Conservation (phyloP, 108 stramenopile species). For the Pseudonitzschia delicatissima region DNA sequence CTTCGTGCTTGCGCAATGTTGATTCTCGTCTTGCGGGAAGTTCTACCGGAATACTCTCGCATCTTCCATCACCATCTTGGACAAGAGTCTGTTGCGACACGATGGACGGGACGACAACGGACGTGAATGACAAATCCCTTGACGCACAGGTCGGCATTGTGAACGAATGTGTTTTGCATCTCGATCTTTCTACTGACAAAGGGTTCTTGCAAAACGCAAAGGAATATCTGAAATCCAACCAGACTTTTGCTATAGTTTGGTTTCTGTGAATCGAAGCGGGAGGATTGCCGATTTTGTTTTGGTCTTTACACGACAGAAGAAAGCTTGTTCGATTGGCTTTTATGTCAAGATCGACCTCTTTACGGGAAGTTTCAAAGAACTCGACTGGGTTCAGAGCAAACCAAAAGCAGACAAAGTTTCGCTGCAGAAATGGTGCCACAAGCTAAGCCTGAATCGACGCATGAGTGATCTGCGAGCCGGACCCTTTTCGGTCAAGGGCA, state of each 20-base stretch:
- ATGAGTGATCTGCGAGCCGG: constrained; percentile 52
- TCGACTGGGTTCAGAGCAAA: constrained; percentile 56
- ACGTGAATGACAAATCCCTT: not conserved
- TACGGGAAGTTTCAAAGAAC: constrained; percentile 50
- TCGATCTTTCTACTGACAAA: constrained; percentile 54
- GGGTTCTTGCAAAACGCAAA: constrained; percentile 41
- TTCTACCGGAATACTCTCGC: constrained; percentile 6
- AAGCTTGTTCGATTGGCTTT: constrained; percentile 53
- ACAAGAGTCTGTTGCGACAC: not conserved
- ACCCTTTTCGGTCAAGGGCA: constrained; percentile 40
- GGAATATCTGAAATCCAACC: constrained; percentile 33
- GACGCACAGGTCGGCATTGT: constrained; percentile 25
- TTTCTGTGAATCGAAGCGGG: constrained; percentile 38
- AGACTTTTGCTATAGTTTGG: constrained; percentile 59
- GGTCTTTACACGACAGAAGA: constrained; percentile 36
- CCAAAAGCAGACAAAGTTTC: constrained; percentile 9
- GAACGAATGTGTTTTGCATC: constrained; percentile 46
- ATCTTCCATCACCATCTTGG: constrained; percentile 9
- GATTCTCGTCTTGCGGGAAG: not conserved
- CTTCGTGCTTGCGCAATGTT: not conserved
- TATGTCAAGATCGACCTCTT: constrained; percentile 51
- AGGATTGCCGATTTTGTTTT: constrained; percentile 48
- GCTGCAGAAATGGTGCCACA: constrained; percentile 53
- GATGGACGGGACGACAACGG: not conserved
- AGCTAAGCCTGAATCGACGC: constrained; percentile 56